These are phyloP conservation scores for Fennellomyces sp. DNA, from an alignment of 371 early-diverging fungal genomes.

Conservation along the genomic window DNA sequence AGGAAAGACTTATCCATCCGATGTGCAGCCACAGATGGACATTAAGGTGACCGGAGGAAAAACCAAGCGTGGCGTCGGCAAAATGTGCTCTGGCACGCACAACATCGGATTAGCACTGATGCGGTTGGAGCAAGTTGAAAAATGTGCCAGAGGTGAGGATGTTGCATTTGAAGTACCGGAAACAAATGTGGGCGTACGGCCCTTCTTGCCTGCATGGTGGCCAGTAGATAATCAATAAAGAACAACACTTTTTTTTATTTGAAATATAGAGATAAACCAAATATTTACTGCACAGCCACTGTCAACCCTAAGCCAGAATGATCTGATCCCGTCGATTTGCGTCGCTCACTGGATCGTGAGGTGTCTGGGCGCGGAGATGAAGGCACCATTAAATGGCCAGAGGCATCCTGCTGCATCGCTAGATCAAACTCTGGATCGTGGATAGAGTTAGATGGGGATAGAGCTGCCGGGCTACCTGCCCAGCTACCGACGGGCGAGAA, in stretches of 20 bases:
- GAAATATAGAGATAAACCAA: too few relatives aligned
- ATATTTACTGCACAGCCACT: constrained; percentile 9
- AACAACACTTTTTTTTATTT: neutral
- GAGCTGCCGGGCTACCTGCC: constrained; percentile 30
- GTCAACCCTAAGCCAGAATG: constrained; percentile 2
- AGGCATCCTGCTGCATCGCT: constrained; percentile 23
- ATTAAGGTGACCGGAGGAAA: constrained; percentile 40
- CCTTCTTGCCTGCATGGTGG: constrained; percentile 67
- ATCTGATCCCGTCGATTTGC: constrained; percentile 3
- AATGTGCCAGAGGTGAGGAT: constrained; percentile 14
- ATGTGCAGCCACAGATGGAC: constrained; percentile 51
- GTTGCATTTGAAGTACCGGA: constrained; percentile 37
- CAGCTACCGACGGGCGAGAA: constrained; percentile 34
- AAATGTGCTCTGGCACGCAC: constrained; percentile 63
- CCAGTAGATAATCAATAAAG: constrained; percentile 23
- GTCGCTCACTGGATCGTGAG: neutral
- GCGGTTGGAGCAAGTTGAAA: constrained; percentile 74
- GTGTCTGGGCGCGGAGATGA: constrained; percentile 10
- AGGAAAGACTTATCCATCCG: constrained; percentile 15
- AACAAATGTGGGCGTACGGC: constrained; percentile 37
- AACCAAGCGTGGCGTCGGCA: constrained; percentile 59
- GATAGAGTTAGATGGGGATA: constrained; percentile 9
- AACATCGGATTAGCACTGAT: constrained; percentile 89
- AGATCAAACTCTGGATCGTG: constrained; percentile 10
- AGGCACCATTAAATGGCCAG: constrained; percentile 45